A percentile compares a stretch with the other conserved stretches of the same genome.
These are phyloP conservation scores for Daldinia eschscholtzii DNA, from an alignment of 2,329 filamentous ascomycete genomes.

Conservation along the genomic window DNA sequence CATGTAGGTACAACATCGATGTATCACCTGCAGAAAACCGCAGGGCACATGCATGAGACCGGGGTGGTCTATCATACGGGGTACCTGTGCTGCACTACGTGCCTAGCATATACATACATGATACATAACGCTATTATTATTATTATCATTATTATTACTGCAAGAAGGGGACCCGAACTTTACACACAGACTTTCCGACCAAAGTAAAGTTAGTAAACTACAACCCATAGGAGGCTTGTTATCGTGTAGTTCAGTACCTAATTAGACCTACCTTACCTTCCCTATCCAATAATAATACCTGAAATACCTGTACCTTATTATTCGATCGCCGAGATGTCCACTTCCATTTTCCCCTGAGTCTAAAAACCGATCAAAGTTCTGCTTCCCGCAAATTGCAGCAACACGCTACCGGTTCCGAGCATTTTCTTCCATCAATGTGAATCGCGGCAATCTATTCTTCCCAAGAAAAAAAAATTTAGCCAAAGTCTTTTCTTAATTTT, in stretches of 20 bases:
- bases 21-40: conserved; percentile 32
- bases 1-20: conserved; percentile 3
- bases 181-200: conserved; percentile 41
- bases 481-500: conserved; percentile 8
- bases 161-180: conserved; percentile 14
- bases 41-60: conserved; percentile 6
- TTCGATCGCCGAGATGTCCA: conserved; percentile 36
- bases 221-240: conserved; percentile 27
- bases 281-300: conserved; percentile 37
- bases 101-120: not conserved
- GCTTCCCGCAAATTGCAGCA: conserved; percentile 24
- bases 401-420: conserved; percentile 14
- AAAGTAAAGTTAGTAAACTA: conserved; percentile 23
- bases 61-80: not conserved
- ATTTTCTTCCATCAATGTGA: conserved; percentile 25
- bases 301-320: conserved; percentile 22
- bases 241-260: conserved; percentile 32
- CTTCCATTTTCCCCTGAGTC: conserved; percentile 39
- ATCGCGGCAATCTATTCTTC: conserved; percentile 19
- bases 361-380: conserved; percentile 14
- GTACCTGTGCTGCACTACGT: conserved; percentile 14
- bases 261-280: conserved; percentile 35
- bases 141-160: conserved; percentile 19
- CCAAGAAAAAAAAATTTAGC: conserved; percentile 17
- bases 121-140: not conserved